phyloP scores from a whole-genome alignment of 306 rosid genomes.

The Begonia masoniana region DNA sequence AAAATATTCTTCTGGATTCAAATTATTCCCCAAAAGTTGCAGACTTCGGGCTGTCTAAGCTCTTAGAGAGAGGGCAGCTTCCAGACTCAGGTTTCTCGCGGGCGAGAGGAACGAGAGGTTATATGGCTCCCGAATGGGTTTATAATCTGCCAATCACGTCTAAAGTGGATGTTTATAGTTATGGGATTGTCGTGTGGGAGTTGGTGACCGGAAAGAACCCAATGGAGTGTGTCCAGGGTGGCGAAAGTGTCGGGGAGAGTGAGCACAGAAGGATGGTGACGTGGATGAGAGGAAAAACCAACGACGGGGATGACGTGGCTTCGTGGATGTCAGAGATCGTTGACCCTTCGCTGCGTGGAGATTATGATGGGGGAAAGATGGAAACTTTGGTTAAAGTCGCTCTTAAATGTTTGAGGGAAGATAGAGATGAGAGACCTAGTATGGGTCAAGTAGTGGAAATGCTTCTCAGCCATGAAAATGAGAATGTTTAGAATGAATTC shows the following conservation, averaged over 20 bases:
- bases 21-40: slow-evolving; percentile 44
- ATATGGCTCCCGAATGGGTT: slow-evolving; percentile 66
- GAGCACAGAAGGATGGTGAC: slow-evolving; percentile 13
- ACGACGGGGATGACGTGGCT: too few species aligned
- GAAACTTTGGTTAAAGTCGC: background rate
- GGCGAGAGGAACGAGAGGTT: slow-evolving; percentile 20
- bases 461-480: slow-evolving; percentile 1
- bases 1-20: slow-evolving; percentile 42
- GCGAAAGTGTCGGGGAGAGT: slow-evolving; percentile 8
- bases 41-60: slow-evolving; percentile 48
- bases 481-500: too few species aligned
- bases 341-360: background rate
- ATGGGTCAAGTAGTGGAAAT: background rate
- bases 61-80: slow-evolving; percentile 25
- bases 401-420: background rate
- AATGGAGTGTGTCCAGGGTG: background rate
- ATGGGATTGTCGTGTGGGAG: slow-evolving; percentile 49
- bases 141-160: slow-evolving; percentile 40
- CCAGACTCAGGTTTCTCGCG: slow-evolving; percentile 8
- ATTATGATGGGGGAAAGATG: background rate
- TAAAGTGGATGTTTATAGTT: slow-evolving; percentile 57
- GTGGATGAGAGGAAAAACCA: slow-evolving; percentile 22
- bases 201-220: slow-evolving; percentile 35
- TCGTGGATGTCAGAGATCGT: too few species aligned
- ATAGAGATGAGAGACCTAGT: background rate